phyloP scores from a whole-genome alignment of 1,284 basidiomycete species.

The Mycosarcoma maydis region DNA sequence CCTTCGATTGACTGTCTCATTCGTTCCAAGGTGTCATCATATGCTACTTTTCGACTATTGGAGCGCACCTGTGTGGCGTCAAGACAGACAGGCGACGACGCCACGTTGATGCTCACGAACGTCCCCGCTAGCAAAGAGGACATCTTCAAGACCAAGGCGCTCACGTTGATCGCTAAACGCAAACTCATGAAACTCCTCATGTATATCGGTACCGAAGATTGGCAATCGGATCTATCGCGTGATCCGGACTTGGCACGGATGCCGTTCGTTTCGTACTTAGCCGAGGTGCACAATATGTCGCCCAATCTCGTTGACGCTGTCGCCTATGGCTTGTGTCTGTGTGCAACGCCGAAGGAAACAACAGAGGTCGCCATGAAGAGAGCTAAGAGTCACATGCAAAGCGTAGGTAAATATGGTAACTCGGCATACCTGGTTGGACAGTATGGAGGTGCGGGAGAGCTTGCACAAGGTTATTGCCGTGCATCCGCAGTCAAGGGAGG shows the following conservation, averaged over 20 bases:
- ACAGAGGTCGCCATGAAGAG: constrained; percentile 40
- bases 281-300: constrained; percentile 74
- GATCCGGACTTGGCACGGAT: constrained; percentile 8
- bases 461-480: constrained; percentile 62
- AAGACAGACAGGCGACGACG: background rate
- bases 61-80: constrained; percentile 68
- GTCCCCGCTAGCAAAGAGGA: constrained; percentile 94
- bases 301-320: constrained; percentile 69
- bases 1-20: constrained; percentile 83
- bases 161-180: constrained; percentile 85
- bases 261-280: constrained; percentile 71
- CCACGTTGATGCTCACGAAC: constrained; percentile 17
- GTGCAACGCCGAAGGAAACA: constrained; percentile 48
- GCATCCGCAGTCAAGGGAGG: constrained; percentile 60
- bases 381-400: constrained; percentile 73
- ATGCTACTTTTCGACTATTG: constrained; percentile 88
- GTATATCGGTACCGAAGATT: constrained; percentile 39
- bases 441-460: constrained; percentile 77
- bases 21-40: constrained; percentile 84
- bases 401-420: constrained; percentile 85
- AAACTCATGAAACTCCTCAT: constrained; percentile 89
- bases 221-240: constrained; percentile 12
- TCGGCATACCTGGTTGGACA: constrained; percentile 92
- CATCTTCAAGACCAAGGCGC: constrained; percentile 84
- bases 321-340: constrained; percentile 65